Evolutionary conservation across 331 rosid genomes (phyloP).

Genomic region (Pyrus hybrid): DNA sequence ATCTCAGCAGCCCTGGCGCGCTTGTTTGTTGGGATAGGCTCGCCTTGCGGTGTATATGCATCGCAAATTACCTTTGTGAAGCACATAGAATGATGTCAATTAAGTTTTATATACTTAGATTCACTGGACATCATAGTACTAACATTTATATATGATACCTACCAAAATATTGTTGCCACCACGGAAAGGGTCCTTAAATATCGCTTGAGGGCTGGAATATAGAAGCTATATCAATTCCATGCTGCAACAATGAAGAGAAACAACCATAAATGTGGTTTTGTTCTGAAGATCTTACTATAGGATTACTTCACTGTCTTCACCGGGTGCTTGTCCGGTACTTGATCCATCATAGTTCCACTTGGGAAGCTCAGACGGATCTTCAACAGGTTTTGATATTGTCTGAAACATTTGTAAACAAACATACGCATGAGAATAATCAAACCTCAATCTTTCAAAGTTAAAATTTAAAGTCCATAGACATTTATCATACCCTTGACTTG

Average conservation of each 20-base stretch:
- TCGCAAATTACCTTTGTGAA: conserved; percentile 77
- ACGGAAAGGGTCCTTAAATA: conserved; percentile 94
- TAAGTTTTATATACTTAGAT: conserved; percentile 10
- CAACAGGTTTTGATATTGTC: conserved; percentile 90
- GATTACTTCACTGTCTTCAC: conserved; percentile 98
- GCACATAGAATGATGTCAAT: conserved; percentile 5
- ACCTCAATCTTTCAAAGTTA: background rate
- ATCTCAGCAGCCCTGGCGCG: conserved; percentile 80
- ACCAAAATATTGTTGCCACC: conserved; percentile 99
- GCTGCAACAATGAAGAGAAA: conserved; percentile 3
- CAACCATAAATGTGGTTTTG: background rate
- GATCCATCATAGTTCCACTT: conserved; percentile 99
- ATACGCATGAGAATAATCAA: conserved; percentile 11
- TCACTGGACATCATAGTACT: background rate
- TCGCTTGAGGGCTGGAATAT: conserved; percentile 79
- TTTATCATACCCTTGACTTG: conserved; percentile 73
- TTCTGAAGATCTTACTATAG: conserved; percentile 64
- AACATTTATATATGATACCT: conserved; percentile 9
- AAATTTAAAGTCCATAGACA: conserved; percentile 1
- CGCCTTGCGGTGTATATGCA: conserved; percentile 80
- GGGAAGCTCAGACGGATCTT: conserved; percentile 95
- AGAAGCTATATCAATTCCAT: conserved; percentile 8
- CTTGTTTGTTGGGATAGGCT: conserved; percentile 96
- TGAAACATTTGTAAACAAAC: conserved; percentile 22
- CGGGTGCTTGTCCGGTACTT: conserved; percentile 98